Base-by-base conservation (phyloP, 495 filamentous ascomycete species). In the Friedmanniomyces simplex region DNA sequence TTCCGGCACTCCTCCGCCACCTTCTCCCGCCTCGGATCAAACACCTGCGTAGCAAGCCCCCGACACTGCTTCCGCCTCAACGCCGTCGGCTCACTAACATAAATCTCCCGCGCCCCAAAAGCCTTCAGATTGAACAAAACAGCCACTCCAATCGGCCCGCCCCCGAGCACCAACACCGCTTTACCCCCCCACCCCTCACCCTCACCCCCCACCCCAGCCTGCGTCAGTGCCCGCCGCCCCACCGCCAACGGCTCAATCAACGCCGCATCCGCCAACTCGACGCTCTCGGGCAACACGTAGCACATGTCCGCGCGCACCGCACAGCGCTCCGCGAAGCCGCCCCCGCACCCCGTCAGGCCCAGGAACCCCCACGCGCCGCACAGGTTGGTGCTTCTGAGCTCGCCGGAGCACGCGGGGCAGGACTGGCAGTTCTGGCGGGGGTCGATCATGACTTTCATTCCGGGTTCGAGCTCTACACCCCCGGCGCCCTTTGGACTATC, bases 21-120 rank as follows among this genome's bases (percentile, higher is more conserved):
- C n/a, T 65, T 58, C 34, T 61, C 57, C 25, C 57, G 47, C 24
- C 50, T 57, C 14, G 66, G 66, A 37, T 67, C 59, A 47, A 66
- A 65, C 4, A 66, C 64, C 24, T 52, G 11, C 11, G 55, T 49
- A 13, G 52, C 59, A 13, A 64, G 47, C 22, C 57, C 36, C 52
- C 57, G 60, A 28, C 61, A 64, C 45, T 66, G 66, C 41, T 49
- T 50, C 43, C 61, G 60, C 22, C 66, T 52, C 25, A 37, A 28
- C 0, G 60, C 54, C 8, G 66, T 64, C 4, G 66, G 66, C 54
- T 68, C 66, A 5, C 64, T 64, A 5, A 66, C 58, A 20, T 28
- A 66, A 12, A 65, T 54, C 45, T 59, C 34, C 21, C 59, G 55
- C 14, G 56, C 60, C 0, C 62, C 59, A 25, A 54, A 51, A 1